phyloP scores from a whole-genome alignment of 2,329 filamentous ascomycete species.

The Trichoderma koningiopsis region DNA sequence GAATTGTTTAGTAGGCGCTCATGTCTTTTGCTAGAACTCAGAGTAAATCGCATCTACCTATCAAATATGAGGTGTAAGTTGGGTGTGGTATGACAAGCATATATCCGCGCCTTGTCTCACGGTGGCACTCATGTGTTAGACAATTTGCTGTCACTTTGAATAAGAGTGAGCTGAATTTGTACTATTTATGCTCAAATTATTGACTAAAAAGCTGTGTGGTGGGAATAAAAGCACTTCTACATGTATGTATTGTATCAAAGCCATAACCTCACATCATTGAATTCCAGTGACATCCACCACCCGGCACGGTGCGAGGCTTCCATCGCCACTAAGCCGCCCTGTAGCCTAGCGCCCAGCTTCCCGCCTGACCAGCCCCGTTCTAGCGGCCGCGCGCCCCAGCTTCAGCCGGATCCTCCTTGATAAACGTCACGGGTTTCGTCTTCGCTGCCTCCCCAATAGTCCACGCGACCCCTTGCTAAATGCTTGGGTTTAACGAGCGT shows the following conservation, averaged over 20 bases:
- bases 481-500: background rate
- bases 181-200: background rate
- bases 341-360: slow-evolving; percentile 1
- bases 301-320: background rate
- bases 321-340: slow-evolving; percentile 20
- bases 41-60: background rate
- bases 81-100: background rate
- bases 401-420: slow-evolving; percentile 7
- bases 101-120: slow-evolving; percentile 1
- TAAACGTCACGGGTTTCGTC: slow-evolving; percentile 1
- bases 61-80: no score
- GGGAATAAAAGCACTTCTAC: background rate
- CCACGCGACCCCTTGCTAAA: slow-evolving; percentile 15
- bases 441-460: background rate
- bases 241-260: background rate
- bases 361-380: slow-evolving; percentile 12
- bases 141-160: slow-evolving; percentile 14
- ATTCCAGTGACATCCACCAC: background rate
- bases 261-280: background rate
- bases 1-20: background rate
- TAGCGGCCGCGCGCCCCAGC: slow-evolving; percentile 5
- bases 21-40: background rate
- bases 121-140: slow-evolving; percentile 21
- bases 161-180: background rate
- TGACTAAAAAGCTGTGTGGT: background rate